Base-by-base conservation (phyloP, 2,329 filamentous ascomycete genomes). In the Paecilomyces fulvus region DNA sequence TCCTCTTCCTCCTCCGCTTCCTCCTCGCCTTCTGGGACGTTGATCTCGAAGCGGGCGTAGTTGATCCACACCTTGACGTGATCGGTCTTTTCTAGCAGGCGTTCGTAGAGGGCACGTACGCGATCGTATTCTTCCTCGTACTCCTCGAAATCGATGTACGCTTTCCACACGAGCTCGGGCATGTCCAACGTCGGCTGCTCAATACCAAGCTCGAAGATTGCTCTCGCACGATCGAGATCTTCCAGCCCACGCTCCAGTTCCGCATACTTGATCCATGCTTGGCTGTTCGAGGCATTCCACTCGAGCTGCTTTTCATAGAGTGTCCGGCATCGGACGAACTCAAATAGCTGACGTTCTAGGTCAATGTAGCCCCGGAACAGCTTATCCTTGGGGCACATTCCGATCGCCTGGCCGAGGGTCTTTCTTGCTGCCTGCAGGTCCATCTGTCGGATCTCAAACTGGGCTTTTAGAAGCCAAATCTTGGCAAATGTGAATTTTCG, bases 41-140 rank as follows among this genome's bases (percentile, higher is more conserved):
- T 92, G 77, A 97, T 90, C 74, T 99, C 94, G 68, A 99, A 97
- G 72, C 95, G 89, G n/a, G 94, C 94, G 75, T 92, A 99, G 72
- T 89, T 92, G 73, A 94, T 95, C 94, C 94, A 99, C 58, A 99
- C 94, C 79, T 97, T 99, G 79, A 96, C 91, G 69, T 99, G 94
- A 67, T 94, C 87, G n/a, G 94, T 96, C 84, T 95, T 96, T 67
- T 90, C 80, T 49, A 99, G 81, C 11, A 99, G 81, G 7, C 92
- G 84, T 77, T 97, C 92, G 75, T 97, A 99, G 49, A 99, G 78
- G 3, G 78, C 77, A 52, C 94, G 82, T 3, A 91, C 90, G 52
- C 86, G 81, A 54, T 91, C 90, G 72, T 92, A 96, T 72, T 96
- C 90, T 66, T 86, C 89, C 72, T 96, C 90, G 65, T 95, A 90